Conservation (phyloP, 1,284 basidiomycete genomes). For the Sporisorium graminicola region DNA sequence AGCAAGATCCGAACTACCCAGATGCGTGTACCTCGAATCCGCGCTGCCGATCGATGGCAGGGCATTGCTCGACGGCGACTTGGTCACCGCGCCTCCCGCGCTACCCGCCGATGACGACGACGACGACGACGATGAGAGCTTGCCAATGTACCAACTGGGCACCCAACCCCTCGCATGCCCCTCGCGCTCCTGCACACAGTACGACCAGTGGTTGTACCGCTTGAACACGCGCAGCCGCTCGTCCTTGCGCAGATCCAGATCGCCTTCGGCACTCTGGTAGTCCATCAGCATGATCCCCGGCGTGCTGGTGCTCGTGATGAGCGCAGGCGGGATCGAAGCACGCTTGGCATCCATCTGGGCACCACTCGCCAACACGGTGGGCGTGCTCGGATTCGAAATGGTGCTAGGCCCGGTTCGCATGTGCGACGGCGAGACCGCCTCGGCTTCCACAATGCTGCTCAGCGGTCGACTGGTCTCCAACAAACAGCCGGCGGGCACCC, state of each 20-base stretch:
- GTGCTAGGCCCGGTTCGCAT: conserved; percentile 23
- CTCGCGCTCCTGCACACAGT: conserved; percentile 71
- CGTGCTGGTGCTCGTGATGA: conserved; percentile 92
- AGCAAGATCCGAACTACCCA: not conserved
- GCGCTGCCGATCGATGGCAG: conserved; percentile 7
- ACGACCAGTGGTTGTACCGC: conserved; percentile 95
- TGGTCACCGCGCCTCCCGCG: conserved; percentile 10
- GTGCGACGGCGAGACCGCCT: conserved; percentile 9
- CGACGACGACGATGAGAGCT: no score
- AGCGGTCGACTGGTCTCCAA: conserved; percentile 79
- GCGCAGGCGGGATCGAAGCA: conserved; percentile 82
- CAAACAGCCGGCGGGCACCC: conserved; percentile 79
- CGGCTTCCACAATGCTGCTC: conserved; percentile 65
- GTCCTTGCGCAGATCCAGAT: conserved; percentile 86
- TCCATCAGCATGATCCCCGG: conserved; percentile 94
- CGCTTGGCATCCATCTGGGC: conserved; percentile 31
- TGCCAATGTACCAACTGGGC: conserved; percentile 66
- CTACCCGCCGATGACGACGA: no score
- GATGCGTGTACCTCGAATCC: conserved; percentile 12
- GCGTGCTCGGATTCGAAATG: conserved; percentile 47
- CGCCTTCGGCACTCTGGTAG: conserved; percentile 85
- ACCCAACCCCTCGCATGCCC: conserved; percentile 65
- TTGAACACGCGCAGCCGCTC: conserved; percentile 92
- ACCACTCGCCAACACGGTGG: conserved; percentile 23
- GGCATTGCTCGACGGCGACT: conserved; percentile 18